Conservation (phyloP, 805 yeast genomes). For the Naumovozyma baii region DNA sequence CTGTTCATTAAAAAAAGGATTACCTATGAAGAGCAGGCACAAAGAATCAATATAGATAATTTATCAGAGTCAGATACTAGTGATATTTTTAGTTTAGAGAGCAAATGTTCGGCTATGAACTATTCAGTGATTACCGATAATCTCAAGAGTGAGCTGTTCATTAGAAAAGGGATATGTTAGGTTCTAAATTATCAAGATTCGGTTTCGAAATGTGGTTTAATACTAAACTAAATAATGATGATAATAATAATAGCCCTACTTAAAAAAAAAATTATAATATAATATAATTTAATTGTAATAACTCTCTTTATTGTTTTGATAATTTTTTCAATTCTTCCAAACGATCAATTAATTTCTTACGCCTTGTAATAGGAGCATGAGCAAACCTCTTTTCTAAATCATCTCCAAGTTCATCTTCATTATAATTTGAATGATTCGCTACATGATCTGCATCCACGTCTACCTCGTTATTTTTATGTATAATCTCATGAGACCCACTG, state of each 20-base stretch:
- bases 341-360: conserved; percentile 29
- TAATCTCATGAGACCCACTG: neutral
- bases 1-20: too few species aligned
- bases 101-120: too few species aligned
- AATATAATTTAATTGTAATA: neutral
- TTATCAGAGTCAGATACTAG: too few species aligned
- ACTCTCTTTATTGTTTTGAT: conserved; percentile 2
- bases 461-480: neutral
- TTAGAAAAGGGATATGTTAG: too few species aligned
- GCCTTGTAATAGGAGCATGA: conserved; percentile 13
- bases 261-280: too few species aligned
- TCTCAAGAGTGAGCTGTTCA: too few species aligned
- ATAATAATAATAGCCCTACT: neutral
- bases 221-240: neutral
- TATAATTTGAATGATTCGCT: neutral
- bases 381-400: conserved; percentile 20
- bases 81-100: too few species aligned
- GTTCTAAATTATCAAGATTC: too few species aligned
- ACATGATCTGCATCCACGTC: conserved; percentile 1
- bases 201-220: too few species aligned
- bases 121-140: too few species aligned
- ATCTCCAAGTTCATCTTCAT: conserved; percentile 7
- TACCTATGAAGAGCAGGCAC: too few species aligned
- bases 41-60: too few species aligned
- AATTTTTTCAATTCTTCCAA: conserved; percentile 26